phyloP scores from a whole-genome alignment of 2,329 filamentous ascomycete species.

The Colletotrichum destructivum region DNA sequence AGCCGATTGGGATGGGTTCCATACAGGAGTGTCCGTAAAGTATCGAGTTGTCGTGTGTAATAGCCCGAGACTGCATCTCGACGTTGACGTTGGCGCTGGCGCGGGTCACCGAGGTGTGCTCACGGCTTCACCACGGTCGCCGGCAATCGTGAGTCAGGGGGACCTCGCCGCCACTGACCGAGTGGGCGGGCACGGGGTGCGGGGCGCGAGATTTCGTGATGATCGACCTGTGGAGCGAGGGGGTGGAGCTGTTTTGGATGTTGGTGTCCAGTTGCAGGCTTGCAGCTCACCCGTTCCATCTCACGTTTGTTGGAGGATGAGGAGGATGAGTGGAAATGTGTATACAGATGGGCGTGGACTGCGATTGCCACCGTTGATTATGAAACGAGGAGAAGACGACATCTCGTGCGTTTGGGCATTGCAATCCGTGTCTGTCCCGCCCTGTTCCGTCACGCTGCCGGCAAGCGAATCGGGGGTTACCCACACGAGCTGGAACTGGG shows the following conservation, averaged over 20 bases:
- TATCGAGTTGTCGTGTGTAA: neutral
- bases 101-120: slow-evolving; percentile 8
- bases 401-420: slow-evolving; percentile 2
- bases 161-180: slow-evolving; percentile 9
- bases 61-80: neutral
- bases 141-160: slow-evolving; percentile 22
- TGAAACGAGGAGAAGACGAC: neutral
- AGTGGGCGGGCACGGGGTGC: slow-evolving; percentile 22
- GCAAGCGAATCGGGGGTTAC: neutral
- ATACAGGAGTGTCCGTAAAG: neutral
- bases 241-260: slow-evolving; percentile 13
- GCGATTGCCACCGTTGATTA: neutral
- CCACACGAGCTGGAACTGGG: slow-evolving; percentile 8
- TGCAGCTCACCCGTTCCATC: neutral
- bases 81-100: neutral
- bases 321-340: neutral
- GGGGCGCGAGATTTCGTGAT: slow-evolving; percentile 22
- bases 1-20: no score
- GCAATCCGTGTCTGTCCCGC: neutral
- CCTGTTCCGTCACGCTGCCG: neutral
- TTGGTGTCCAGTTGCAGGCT: slow-evolving; percentile 9
- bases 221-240: slow-evolving; percentile 28
- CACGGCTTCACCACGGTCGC: slow-evolving; percentile 15
- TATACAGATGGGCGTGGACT: neutral
- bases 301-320: neutral